Evolutionary conservation across 495 filamentous ascomycete species (phyloP).

Genomic region (Durotheca rogersii): DNA sequence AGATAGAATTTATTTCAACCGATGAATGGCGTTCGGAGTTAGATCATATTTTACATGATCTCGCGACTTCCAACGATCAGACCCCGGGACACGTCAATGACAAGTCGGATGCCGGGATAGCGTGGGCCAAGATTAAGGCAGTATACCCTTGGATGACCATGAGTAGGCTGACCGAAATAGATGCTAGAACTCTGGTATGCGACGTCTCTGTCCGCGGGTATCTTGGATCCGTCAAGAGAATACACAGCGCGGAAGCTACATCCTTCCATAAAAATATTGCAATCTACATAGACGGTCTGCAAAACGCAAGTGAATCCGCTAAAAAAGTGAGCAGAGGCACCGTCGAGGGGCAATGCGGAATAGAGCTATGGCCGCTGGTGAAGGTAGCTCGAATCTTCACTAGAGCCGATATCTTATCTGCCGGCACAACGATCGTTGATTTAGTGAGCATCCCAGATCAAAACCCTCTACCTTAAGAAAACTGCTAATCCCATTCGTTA

Average conservation of each 20-base stretch:
- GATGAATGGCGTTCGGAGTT: conserved; percentile 56
- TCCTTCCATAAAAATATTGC: conserved; percentile 19
- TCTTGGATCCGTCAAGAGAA: conserved; percentile 45
- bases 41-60: conserved; percentile 44
- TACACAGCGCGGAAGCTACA: conserved; percentile 32
- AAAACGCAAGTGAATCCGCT: background rate
- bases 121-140: conserved; percentile 60
- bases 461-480: background rate
- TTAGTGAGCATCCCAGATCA: conserved; percentile 29
- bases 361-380: conserved; percentile 61
- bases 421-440: conserved; percentile 61
- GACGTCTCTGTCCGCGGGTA: conserved; percentile 38
- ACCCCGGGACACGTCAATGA: conserved; percentile 39
- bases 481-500: conserved; percentile 7
- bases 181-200: conserved; percentile 38
- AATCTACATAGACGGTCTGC: conserved; percentile 6
- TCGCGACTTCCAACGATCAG: conserved; percentile 39
- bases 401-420: conserved; percentile 51
- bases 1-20: conserved; percentile 55
- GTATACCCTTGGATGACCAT: conserved; percentile 57
- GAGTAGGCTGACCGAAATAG: conserved; percentile 42
- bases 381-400: conserved; percentile 56
- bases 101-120: conserved; percentile 51
- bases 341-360: conserved; percentile 37
- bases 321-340: conserved; percentile 33